Evolutionary conservation across 1,139 yeast genomes (phyloP).

Genomic region (Hyphopichia buzzinii): DNA sequence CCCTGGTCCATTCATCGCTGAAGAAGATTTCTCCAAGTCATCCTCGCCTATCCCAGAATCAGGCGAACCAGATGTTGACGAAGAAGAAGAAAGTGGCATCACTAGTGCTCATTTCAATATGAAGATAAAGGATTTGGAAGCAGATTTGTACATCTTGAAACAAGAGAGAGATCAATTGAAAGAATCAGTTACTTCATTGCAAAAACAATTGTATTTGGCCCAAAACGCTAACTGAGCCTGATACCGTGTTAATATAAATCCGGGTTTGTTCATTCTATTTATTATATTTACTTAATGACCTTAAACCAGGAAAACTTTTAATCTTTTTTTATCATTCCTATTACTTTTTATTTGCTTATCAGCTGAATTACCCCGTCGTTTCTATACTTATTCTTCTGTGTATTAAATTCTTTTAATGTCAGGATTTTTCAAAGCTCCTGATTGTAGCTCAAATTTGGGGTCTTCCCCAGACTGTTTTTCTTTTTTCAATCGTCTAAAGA

Average conservation of each 20-base stretch:
- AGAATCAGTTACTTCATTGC: constrained; percentile 56
- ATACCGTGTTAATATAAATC: too few species aligned
- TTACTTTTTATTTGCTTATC: neutral
- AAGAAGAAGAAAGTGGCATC: constrained; percentile 49
- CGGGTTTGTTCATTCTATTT: constrained; percentile 1
- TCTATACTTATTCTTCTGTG: too few species aligned
- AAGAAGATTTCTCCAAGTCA: constrained; percentile 8
- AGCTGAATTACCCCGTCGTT: neutral
- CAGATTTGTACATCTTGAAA: constrained; percentile 74
- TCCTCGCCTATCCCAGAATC: constrained; percentile 3
- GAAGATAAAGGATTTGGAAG: constrained; percentile 79
- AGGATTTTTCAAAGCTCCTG: too few species aligned
- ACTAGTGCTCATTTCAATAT: constrained; percentile 68
- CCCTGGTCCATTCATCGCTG: constrained; percentile 20
- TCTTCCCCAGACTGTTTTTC: too few species aligned
- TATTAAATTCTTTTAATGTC: too few species aligned
- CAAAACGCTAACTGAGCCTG: constrained; percentile 6
- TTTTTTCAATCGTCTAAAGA: too few species aligned
- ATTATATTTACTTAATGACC: too few species aligned
- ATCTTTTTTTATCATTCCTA: too few species aligned
- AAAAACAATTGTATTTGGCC: constrained; percentile 52
- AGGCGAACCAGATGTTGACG: constrained; percentile 16
- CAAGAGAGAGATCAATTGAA: constrained; percentile 84
- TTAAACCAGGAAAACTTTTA: too few species aligned
- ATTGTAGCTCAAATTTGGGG: too few species aligned